A percentile compares a stretch with the other conserved stretches of the same genome.
Conservation (phyloP, 2,329 filamentous ascomycete species). For the Diaporthe citriasiana region DNA sequence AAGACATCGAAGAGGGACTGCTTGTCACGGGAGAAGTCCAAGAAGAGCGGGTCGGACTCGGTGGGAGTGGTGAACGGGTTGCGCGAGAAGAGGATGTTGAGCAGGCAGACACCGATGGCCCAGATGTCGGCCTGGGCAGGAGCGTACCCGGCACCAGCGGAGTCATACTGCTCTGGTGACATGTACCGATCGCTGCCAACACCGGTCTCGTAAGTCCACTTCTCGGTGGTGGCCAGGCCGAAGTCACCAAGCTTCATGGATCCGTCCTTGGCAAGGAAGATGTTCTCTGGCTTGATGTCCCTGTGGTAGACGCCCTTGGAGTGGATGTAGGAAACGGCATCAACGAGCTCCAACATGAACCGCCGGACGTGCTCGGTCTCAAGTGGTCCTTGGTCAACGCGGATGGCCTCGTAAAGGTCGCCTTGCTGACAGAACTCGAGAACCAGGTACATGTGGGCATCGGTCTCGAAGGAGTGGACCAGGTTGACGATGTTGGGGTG, state of each 20-base stretch:
- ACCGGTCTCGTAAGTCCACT: slow-evolving; percentile 92
- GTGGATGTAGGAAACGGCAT: slow-evolving; percentile 92
- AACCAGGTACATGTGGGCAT: slow-evolving; percentile 90
- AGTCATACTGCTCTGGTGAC: slow-evolving; percentile 98
- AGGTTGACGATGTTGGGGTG: slow-evolving; percentile 97
- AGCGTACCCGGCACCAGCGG: slow-evolving; percentile 87
- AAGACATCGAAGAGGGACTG: slow-evolving; percentile 98
- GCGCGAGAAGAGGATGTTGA: slow-evolving; percentile 96
- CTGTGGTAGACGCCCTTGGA: slow-evolving; percentile 93
- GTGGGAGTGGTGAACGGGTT: slow-evolving; percentile 96
- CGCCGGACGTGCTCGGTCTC: slow-evolving; percentile 97
- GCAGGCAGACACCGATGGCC: slow-evolving; percentile 95
- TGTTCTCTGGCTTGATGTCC: slow-evolving; percentile 99
- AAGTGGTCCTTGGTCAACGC: slow-evolving; percentile 85
- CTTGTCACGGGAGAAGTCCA: slow-evolving; percentile 93
- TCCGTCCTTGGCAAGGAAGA: slow-evolving; percentile 89
- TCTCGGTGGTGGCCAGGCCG: slow-evolving; percentile 88
- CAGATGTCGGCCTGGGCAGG: slow-evolving; percentile 95
- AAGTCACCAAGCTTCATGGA: slow-evolving; percentile 98
- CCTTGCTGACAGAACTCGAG: slow-evolving; percentile 96
- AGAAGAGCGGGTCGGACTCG: slow-evolving; percentile 90
- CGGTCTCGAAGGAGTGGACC: slow-evolving; percentile 90
- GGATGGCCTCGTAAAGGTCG: slow-evolving; percentile 97
- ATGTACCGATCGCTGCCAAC: slow-evolving; percentile 99
- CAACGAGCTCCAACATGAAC: slow-evolving; percentile 95